These are phyloP conservation scores for Hebeloma cylindrosporum DNA, from an alignment of 768 basidiomycete genomes.

Conservation along the genomic window DNA sequence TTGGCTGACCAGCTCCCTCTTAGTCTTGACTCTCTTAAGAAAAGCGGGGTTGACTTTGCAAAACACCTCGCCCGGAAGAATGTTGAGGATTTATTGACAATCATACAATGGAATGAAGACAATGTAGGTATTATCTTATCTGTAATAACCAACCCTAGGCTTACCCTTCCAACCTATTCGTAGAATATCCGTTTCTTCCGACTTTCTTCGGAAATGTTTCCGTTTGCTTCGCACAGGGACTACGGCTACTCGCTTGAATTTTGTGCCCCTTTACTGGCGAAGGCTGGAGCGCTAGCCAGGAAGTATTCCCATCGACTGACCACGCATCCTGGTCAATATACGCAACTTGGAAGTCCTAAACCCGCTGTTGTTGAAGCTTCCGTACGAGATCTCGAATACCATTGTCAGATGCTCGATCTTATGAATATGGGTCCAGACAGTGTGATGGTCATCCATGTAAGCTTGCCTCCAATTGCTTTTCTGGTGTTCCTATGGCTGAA, in stretches of 20 bases:
- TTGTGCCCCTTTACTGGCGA: constrained; percentile 52
- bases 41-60: constrained; percentile 79
- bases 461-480: constrained; percentile 14
- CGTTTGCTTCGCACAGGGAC: constrained; percentile 79
- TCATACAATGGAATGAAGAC: constrained; percentile 91
- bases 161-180: background rate
- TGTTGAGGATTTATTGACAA: constrained; percentile 62
- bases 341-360: constrained; percentile 78
- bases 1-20: constrained; percentile 25
- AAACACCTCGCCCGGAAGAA: constrained; percentile 82
- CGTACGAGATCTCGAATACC: constrained; percentile 81
- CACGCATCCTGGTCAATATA: constrained; percentile 86
- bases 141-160: background rate
- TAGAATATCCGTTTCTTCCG: constrained; percentile 84
- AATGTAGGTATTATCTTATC: constrained; percentile 46
- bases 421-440: constrained; percentile 84
- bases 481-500: background rate
- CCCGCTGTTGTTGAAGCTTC: constrained; percentile 72
- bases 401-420: constrained; percentile 82
- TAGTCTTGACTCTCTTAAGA: constrained; percentile 74
- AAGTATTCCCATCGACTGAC: constrained; percentile 79
- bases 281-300: constrained; percentile 65
- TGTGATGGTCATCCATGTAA: constrained; percentile 84
- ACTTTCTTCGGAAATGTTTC: constrained; percentile 90
- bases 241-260: constrained; percentile 84